Evolutionary conservation across 2,329 filamentous ascomycete genomes (phyloP), one percentile per base, ranked within the genome.

Genomic region (Xylariaceae sp.): DNA sequence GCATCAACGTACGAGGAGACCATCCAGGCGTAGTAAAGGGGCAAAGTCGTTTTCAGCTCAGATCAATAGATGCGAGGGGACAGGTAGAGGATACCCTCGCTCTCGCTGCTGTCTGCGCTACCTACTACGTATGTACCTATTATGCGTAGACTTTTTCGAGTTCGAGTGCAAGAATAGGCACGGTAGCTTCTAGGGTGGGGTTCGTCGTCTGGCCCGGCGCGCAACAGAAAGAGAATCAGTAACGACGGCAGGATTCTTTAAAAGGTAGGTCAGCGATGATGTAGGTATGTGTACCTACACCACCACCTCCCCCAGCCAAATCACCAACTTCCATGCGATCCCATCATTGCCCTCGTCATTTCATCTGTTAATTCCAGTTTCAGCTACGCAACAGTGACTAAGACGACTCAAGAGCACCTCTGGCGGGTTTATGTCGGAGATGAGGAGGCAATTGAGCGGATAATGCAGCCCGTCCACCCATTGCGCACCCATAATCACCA

Each of bases 351-450:
- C 54, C 44, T 56, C 47, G 56, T 61, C 59, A 49, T 56, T 55
- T 30, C 5, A 55, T 39, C 52, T 9, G 9, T 45, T 51, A 44
- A 17, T 53, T 15, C 47, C 23, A 37, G 34, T 53, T 51, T 57
- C 56, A 52, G 56, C 56, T 59, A 47, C 42, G 53, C 52, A 50
- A 35, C 51, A 56, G 59, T 62, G 59, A 64, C 60, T 62, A 62
- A 58, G 59, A 60, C 35, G 47, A 11, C 57, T 51, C 51, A 47
- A 64, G 56, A 53, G 60, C 53, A 15, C 53, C 58, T 58, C 23
- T 30, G 23, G 55, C 55, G 53, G 51, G 37, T 53, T 49, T 56
- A 15, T 30, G 35, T 60, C 62, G 62, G 62, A 64, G 49, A 64
- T 63, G 61, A 63, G 51, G 49, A 44, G 59, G 57, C 56, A 61